Evolutionary conservation across 140 eudicot genomes (phyloP), one percentile per base, ranked within the genome.

Genomic region (Ambrosia hybrid): DNA sequence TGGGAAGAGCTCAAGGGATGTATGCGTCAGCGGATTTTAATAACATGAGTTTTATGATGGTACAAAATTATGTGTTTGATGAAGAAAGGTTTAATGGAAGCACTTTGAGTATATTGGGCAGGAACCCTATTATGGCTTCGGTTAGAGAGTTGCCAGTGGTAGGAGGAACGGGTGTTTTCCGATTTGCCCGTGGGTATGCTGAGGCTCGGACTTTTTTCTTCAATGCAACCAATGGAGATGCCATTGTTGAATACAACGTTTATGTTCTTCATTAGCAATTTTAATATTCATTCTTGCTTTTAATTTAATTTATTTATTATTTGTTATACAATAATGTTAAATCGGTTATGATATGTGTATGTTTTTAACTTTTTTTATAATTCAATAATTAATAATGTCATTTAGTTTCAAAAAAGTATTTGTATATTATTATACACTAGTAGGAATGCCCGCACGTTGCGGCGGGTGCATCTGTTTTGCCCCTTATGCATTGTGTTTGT

Each of bases 1-100:
- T 83, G 48, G 87, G 87, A 64, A 73, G 79, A 71, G 87, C 82
- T 1, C 87, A 83, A 56, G 87, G 87, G 59, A 51, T 79, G 16
- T 71, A 69, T 12, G 79, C 68, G 3, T 65, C 64, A 0, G 75
- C 87, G 0, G 81, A 58, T 17, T 37, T 64, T 30, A 53, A 39
- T 13, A 64, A 75, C 13, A 15, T 65, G 26, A 45, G 68, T 10
- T 46, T 7, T 46, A 7, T 46, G 13, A 7, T 46, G 11, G 52
- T 10, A 0, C 11, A 7, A 46, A 46, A 46, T 1, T 10, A n/a
- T 6, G 71, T 56, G 36, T 83, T 83, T 74, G 73, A 65, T 10
- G 78, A 55, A 4, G 89, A 68, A 37, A 45, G 52, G 73, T 81
- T 48, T 37, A 83, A 78, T 33, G 84, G 81, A 3, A 83, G 87